Evolutionary conservation across 176 grass and related monocot species (phyloP).

Genomic region (Carex scoparia): DNA sequence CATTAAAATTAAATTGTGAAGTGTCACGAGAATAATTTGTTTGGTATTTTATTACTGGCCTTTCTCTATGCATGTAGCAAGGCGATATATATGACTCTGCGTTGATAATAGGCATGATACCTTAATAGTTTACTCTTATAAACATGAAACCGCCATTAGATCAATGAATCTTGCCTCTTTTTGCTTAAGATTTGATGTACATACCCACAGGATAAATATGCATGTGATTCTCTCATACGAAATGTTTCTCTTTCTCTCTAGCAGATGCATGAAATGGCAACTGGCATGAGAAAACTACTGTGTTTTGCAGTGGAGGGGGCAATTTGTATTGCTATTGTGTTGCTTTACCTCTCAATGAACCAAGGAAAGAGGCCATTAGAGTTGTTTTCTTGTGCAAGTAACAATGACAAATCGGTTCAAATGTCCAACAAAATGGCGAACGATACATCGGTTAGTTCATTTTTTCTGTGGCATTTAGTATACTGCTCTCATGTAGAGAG

Average conservation of each 20-base stretch:
- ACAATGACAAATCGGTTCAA: background rate
- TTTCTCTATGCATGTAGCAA: background rate
- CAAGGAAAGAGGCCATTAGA: conserved; percentile 8
- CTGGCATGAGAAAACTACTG: conserved; percentile 15
- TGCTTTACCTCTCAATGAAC: conserved; percentile 12
- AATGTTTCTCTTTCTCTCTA: background rate
- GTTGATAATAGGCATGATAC: background rate
- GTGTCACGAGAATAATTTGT: background rate
- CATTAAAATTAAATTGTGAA: background rate
- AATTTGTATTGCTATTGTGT: conserved; percentile 9
- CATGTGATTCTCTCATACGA: background rate
- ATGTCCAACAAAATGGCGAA: background rate
- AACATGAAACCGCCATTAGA: background rate
- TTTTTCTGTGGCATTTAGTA: background rate
- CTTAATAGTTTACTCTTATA: background rate
- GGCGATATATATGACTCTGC: background rate
- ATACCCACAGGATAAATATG: background rate
- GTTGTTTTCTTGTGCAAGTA: conserved; percentile 1
- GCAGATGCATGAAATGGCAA: background rate
- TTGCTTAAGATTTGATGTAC: background rate
- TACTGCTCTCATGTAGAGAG: background rate
- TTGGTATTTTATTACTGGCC: background rate
- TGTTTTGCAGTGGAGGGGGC: conserved; percentile 7
- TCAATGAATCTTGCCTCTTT: background rate
- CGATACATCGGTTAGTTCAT: background rate